These are phyloP conservation scores for Alliaria petiolata DNA, from an alignment of 345 rosid genomes.

Conservation along the genomic window DNA sequence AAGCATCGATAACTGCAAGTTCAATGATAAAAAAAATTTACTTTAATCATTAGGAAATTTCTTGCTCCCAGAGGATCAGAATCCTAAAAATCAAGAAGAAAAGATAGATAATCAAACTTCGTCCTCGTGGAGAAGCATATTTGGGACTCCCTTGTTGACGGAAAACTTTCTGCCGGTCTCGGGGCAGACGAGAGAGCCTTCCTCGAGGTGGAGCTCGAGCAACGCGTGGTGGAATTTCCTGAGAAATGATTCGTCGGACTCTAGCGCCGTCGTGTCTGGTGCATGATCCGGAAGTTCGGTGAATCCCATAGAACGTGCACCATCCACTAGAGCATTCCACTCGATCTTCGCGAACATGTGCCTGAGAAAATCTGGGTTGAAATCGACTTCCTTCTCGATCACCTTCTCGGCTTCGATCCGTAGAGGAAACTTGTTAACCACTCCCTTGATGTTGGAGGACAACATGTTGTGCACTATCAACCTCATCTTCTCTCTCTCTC, in stretches of 20 bases:
- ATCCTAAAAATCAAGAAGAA: not conserved
- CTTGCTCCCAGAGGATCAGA: not conserved
- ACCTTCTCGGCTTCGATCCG: conserved; percentile 57
- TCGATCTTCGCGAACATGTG: conserved; percentile 66
- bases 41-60: too few relatives aligned
- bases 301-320: conserved; percentile 61
- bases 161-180: conserved; percentile 64
- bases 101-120: conserved; percentile 44
- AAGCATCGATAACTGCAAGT: too few relatives aligned
- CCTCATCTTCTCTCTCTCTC: conserved; percentile 52
- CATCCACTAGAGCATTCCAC: conserved; percentile 67
- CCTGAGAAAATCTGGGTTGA: conserved; percentile 62
- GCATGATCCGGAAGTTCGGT: conserved; percentile 53
- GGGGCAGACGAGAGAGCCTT: conserved; percentile 76
- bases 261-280: conserved; percentile 44
- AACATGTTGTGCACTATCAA: conserved; percentile 81
- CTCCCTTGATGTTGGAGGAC: conserved; percentile 77
- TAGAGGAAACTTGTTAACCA: conserved; percentile 68
- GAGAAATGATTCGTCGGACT: conserved; percentile 55
- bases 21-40: not conserved
- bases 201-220: conserved; percentile 74
- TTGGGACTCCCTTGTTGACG: conserved; percentile 70
- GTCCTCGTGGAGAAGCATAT: conserved; percentile 85
- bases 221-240: conserved; percentile 70
- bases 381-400: conserved; percentile 54